These are phyloP conservation scores for Xylaria acuta DNA, from an alignment of 495 filamentous ascomycete genomes.

Conservation along the genomic window DNA sequence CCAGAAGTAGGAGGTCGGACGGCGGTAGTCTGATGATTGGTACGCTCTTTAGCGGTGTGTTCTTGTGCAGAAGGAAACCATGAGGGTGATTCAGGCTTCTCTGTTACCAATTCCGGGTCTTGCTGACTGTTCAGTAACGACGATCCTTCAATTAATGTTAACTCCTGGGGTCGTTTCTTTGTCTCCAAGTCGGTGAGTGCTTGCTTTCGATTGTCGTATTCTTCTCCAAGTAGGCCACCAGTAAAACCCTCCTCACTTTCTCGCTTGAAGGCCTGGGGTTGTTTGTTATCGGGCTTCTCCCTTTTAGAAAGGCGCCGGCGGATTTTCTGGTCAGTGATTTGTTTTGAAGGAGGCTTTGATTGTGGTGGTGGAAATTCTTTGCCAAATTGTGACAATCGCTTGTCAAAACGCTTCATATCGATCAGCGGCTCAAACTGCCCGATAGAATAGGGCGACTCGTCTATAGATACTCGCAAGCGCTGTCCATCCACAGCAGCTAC, in stretches of 20 bases:
- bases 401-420: conserved; percentile 57
- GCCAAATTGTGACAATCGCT: conserved; percentile 46
- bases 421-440: conserved; percentile 64
- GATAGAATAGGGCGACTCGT: conserved; percentile 56
- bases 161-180: conserved; percentile 27
- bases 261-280: conserved; percentile 18
- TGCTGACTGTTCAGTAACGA: conserved; percentile 53
- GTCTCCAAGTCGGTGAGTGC: conserved; percentile 33
- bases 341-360: conserved; percentile 35
- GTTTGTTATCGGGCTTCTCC: conserved; percentile 26
- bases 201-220: conserved; percentile 50
- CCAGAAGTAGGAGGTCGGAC: conserved; percentile 32
- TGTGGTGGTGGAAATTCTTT: conserved; percentile 40
- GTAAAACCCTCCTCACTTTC: conserved; percentile 41
- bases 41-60: conserved; percentile 46
- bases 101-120: conserved; percentile 23
- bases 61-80: conserved; percentile 57
- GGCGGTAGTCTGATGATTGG: conserved; percentile 28
- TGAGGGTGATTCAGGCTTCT: conserved; percentile 34
- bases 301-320: conserved; percentile 20
- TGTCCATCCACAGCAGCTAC: conserved; percentile 43
- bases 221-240: conserved; percentile 49
- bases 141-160: conserved; percentile 57
- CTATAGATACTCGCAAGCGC: conserved; percentile 42
- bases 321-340: conserved; percentile 24